Evolutionary conservation across 1,284 basidiomycete genomes (phyloP), one percentile per base, ranked within the genome.

Genomic region (Lignosus rhinocerotis): DNA sequence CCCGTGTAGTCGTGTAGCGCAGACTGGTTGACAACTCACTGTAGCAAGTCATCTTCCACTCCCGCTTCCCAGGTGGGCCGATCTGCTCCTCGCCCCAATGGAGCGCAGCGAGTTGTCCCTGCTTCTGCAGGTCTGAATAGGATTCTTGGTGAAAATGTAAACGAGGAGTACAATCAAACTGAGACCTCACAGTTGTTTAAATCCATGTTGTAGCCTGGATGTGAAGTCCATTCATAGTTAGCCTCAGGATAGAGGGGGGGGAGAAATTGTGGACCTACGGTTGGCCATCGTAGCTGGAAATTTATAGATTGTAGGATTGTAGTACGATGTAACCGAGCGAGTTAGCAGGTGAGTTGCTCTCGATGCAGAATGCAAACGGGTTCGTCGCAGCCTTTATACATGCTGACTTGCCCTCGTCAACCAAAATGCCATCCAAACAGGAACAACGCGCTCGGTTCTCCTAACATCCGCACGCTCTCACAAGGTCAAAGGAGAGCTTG

Each of bases 21-120:
- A 17, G 46, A 25, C 16, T 11, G 30, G 33, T 8, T 43, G 30
- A 9, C 2, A 17, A 66, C 78, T 62, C 62, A 85, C 86, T 75
- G 73, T 83, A 86, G 69, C 82, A 86, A 25, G 75, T 67, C 8
- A 78, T 69, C 5, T 75, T 82, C 86, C 86, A 88, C 25, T 66
- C 55, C 44, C 73, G 63, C 9, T 72, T 69, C 58, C 80, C 68
- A 6, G 76, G 64, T 1, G 75, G 77, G 0, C 86, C 85, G 8
- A 67, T 54, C 3, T 46, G 63, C 0, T 59, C 65, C 44, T 81
- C 78, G 12, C 56, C 70, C 71, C 75, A 87, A 46, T 70, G 78
- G 45, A 86, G 56, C 5, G 68, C 52, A 36, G 67, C 52, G 10
- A 33, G 7, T 34, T 72, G 59, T 1, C 51, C 52, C 45, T 59